Conservation (phyloP, 192 early-diverging fungal species). For the Podila epicladia region DNA sequence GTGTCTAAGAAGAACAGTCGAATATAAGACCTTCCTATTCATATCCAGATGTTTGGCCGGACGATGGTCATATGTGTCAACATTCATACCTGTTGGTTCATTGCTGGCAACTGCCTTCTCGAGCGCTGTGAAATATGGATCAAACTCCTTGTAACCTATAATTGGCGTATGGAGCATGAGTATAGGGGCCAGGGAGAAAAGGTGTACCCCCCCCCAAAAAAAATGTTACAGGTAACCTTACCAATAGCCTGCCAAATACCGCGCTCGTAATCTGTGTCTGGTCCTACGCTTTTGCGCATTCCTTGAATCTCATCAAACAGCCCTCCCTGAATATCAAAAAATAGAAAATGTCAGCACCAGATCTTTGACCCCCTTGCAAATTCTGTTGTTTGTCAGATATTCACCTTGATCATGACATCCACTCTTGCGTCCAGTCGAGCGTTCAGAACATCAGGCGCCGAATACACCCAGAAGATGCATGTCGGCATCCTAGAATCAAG, state of each 20-base stretch:
- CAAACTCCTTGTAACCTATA: slow-evolving; percentile 91
- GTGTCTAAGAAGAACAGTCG: slow-evolving; percentile 7
- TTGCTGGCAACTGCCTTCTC: slow-evolving; percentile 28
- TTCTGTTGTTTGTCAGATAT: background rate
- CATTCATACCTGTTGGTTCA: slow-evolving; percentile 20
- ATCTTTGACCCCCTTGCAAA: background rate
- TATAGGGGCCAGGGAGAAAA: background rate
- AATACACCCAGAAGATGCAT: slow-evolving; percentile 90
- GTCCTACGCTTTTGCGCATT: slow-evolving; percentile 61
- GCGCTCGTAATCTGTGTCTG: slow-evolving; percentile 62
- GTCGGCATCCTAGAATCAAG: slow-evolving; percentile 66
- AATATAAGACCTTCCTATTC: background rate
- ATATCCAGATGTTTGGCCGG: background rate
- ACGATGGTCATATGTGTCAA: background rate
- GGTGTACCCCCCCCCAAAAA: background rate
- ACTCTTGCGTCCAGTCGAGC: slow-evolving; percentile 86
- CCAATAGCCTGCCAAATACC: slow-evolving; percentile 83
- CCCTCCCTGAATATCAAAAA: slow-evolving; percentile 42
- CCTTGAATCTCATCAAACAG: slow-evolving; percentile 65
- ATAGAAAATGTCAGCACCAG: background rate
- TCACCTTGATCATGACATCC: slow-evolving; percentile 87
- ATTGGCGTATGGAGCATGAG: slow-evolving; percentile 70
- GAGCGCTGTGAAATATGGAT: slow-evolving; percentile 68
- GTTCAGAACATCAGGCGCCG: slow-evolving; percentile 71
- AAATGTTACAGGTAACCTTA: slow-evolving; percentile 11